Percentiles rank a stretch among this genome's conserved stretches.
Conservation (phyloP, 73 alveolate genomes). For the Durusdinium trenchii region DNA sequence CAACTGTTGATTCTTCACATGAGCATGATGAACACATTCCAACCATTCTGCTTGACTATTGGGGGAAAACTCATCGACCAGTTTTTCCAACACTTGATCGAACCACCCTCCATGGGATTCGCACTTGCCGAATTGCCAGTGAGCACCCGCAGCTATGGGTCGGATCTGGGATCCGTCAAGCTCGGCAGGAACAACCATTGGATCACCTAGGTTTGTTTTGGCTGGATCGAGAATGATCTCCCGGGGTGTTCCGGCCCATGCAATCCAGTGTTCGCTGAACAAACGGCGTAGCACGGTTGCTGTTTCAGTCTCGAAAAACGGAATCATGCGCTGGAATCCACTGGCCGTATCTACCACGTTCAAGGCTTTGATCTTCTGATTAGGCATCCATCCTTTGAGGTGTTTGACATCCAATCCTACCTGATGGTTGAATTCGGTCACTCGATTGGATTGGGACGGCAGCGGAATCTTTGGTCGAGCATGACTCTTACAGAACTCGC, state of each 20-base stretch:
- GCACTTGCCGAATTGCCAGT: background rate
- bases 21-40: background rate
- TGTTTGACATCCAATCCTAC: background rate
- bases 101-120: constrained; percentile 26
- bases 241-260: constrained; percentile 42
- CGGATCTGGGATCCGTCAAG: background rate
- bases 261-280: background rate
- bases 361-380: background rate
- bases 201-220: background rate
- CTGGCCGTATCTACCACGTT: constrained; percentile 1
- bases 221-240: constrained; percentile 11
- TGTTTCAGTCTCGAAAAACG: background rate
- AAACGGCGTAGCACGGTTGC: background rate
- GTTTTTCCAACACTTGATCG: background rate
- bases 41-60: background rate
- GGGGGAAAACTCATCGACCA: background rate
- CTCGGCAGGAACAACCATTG: background rate
- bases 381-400: constrained; percentile 5
- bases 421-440: background rate
- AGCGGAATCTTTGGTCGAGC: background rate
- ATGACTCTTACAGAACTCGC: background rate
- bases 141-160: background rate
- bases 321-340: background rate
- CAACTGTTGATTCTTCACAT: too few species aligned
- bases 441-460: background rate